Base-by-base conservation (phyloP, 2,329 filamentous ascomycete species). In the Camptophora hylomeconis region DNA sequence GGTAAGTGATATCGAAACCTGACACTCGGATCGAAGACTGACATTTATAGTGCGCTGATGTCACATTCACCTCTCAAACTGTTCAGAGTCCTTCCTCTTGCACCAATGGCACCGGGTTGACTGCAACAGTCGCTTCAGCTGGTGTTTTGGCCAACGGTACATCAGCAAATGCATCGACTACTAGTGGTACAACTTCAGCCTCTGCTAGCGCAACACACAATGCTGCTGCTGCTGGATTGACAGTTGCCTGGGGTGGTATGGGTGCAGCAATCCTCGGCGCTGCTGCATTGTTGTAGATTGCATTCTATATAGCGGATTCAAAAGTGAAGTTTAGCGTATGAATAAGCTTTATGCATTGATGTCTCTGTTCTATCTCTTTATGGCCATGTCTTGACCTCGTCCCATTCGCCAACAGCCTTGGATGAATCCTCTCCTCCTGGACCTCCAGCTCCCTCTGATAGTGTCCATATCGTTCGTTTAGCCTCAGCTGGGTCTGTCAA, bases 381-480 rank as follows among this genome's bases (percentile, higher is more conserved):
- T 15, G 67, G 66, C 80, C 80, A 86, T 19, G 80, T 52, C 53
- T 84, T 78, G 8, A 68, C 63, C 46, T 65, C 66, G 41, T 69
- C 68, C 83, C 82, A 92, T 24, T 62, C 53, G 17, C 54, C 57
- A 28, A 51, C 50, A 12, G 36, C 34, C 9, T 43, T 38, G 21
- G 31, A 36, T 14, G 43, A 32, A 11, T 42, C 44, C 27, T 45
- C 44, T 7, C 42, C 50, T 12, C 53, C 56, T 28, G 57, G 54
- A 39, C 54, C 53, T 19, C 45, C 47, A 10, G 50, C 55, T 31
- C 57, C 53, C 41, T 54, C 52, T 5, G 67, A 60, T 42, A 72
- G 69, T 15, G 64, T 73, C 56, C 84, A 87, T 35, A 69, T 58
- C 62, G 73, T 80, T 45, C 84, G 63, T 39, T 66, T 61, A 8